A percentile compares a stretch with the other conserved stretches of the same genome.
Evolutionary conservation across 2,329 filamentous ascomycete genomes (phyloP).

Genomic region (Paracorniculantispora psalliotae): DNA sequence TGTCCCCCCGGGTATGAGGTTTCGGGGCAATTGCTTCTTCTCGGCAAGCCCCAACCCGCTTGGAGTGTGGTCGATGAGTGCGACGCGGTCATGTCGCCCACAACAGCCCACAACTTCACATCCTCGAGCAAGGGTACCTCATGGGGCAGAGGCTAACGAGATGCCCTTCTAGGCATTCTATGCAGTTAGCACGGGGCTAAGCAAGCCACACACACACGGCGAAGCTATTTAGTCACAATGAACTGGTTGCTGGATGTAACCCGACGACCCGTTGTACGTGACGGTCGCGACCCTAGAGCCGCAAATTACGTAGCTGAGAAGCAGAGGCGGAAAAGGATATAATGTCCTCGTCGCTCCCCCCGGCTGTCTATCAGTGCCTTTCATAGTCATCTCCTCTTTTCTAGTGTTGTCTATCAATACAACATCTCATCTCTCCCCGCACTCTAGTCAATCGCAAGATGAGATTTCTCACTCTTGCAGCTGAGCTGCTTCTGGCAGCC

Average conservation of each 20-base stretch:
- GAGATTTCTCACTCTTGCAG: conserved; percentile 9
- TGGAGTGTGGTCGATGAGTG: neutral
- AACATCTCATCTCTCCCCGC: neutral
- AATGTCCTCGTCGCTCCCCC: neutral
- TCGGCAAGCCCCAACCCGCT: neutral
- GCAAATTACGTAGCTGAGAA: neutral
- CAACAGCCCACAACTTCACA: neutral
- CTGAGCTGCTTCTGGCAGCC: conserved; percentile 6
- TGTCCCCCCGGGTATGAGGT: neutral
- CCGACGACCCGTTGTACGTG: neutral
- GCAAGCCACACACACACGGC: neutral
- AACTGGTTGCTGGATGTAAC: neutral
- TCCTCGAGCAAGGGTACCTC: neutral
- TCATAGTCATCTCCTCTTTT: neutral
- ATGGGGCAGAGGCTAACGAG: neutral
- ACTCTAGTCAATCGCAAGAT: neutral
- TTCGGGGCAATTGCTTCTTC: neutral
- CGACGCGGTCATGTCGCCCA: neutral
- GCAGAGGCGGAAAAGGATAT: neutral
- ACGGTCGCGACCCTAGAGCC: neutral
- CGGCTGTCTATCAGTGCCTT: neutral
- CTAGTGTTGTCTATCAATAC: neutral
- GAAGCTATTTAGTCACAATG: neutral
- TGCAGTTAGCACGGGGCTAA: neutral
- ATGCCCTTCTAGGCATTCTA: neutral